Base-by-base conservation (phyloP, 352 stramenopile genomes). In the Pythium brassicae region DNA sequence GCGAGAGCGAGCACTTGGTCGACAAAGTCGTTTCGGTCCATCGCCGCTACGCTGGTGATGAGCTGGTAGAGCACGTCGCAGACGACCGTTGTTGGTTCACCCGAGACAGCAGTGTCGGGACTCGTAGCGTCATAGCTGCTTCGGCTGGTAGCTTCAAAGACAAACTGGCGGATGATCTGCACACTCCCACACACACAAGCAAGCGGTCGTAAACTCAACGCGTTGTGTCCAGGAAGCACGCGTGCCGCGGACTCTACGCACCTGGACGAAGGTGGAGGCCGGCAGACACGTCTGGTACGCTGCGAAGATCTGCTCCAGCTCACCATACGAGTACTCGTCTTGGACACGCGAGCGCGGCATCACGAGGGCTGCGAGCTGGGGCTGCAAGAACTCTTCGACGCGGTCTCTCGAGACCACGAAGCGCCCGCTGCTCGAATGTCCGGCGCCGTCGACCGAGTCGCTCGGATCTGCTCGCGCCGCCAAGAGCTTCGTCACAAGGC, bases 1-100 rank as follows among this genome's bases (percentile, higher is more conserved):
- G 70, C 70, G 5, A 63, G 48, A 3, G 64, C 59, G 15, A 78
- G 59, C 11, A 65, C 61, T 2, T 65, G 62, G 4, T 39, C 17
- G 20, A 43, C 39, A 47, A 78, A 71, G 3, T 50, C 29, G 0
- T 3, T 8, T 25, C 62, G 61, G 12, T 35, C 29, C 3, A 17
- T 51, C 8, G 46, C n/a, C 14, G 63, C 57, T 37, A 58, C 63
- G 14, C 22, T 42, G 3, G 39, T 26, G 20, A 72, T 43, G n/a
- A 74, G 26, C 23, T 55, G 34, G 1, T 44, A 55, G 4, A 73
- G 43, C 8, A 23, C 42, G 2, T 43, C 51, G 12, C 34, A 25
- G 43, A 64, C 19, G 19, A 53, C 45, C 8, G 52, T 55, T 26
- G 32, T 60, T 14, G 40, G 26, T 20, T 22, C 39, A 15, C 40